Evolutionary conservation across 257 asterid species (phyloP), one percentile per base, ranked within the genome.

Genomic region (Verbascum thapsus): DNA sequence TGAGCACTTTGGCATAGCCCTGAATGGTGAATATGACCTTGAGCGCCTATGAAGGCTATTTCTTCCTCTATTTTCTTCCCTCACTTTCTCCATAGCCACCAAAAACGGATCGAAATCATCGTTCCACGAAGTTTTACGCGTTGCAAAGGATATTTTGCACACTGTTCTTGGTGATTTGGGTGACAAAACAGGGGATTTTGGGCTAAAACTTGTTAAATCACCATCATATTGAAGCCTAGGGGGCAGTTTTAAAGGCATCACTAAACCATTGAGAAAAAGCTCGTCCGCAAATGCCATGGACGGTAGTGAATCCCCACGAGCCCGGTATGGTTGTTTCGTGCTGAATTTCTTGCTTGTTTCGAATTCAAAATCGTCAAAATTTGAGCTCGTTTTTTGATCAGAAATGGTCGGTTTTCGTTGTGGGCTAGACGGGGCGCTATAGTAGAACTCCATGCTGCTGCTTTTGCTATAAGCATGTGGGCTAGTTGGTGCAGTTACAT

Each of bases 181-280:
- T 12, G 85, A 72, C 0, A 80, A 65, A 52, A 77, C 71, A 54
- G 78, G 64, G 7, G 83, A 69, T 6, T 22, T 70, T 3, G 44
- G 74, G 53, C 70, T 66, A 11, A 51, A 63, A 51, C 73, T 58
- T 51, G 22, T 64, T 54, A 4, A 54, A 1, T 71, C 78, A 13
- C 58, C 10, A 18, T 74, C 72, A 13, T 0, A 60, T 16, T 76
- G 88, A 23, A 86, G 85, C 73, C 94, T 64, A 3, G 95, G 97
- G 3, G 95, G 97, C 19, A 75, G 94, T 49, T 84, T 89, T 39
- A 89, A 72, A 7, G 97, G 97, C 86, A 84, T 75, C 51, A 84
- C 87, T 32, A 63, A 54, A 45, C 96, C 96, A 13, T 82, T 74
- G 17, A 73, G 49, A 66, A 88, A 88, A 38, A 86, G 77, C 18